Conservation (phyloP, 306 rosid genomes). For the Coriaria nepalensis region DNA sequence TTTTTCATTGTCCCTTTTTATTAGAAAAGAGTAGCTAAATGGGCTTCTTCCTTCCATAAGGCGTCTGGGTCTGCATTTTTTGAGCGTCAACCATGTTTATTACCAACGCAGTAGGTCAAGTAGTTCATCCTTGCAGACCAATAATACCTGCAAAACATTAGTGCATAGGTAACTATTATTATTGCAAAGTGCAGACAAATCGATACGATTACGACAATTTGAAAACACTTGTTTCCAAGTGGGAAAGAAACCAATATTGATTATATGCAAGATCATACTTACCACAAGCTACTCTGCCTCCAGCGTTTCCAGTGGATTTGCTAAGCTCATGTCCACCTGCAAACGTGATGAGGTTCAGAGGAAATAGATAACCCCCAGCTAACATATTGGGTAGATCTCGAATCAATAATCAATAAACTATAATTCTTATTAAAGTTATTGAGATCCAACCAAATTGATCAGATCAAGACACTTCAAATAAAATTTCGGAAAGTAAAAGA, state of each 20-base stretch:
- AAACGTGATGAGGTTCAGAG: neutral
- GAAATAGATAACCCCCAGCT: neutral
- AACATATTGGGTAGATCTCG: neutral
- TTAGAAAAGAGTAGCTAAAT: too few species aligned
- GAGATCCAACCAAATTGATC: neutral
- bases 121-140: slow-evolving; percentile 69
- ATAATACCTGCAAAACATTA: slow-evolving; percentile 42
- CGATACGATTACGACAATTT: too few species aligned
- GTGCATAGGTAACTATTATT: too few species aligned
- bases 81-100: too few species aligned
- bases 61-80: too few species aligned
- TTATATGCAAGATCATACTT: slow-evolving; percentile 12
- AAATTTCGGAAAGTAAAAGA: neutral
- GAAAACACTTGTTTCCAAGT: neutral
- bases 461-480: too few species aligned
- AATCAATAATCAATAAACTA: neutral
- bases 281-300: slow-evolving; percentile 95
- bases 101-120: too few species aligned
- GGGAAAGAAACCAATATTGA: neutral
- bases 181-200: too few species aligned
- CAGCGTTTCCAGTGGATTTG: slow-evolving; percentile 92
- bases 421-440: too few species aligned
- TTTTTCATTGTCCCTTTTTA: too few species aligned
- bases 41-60: too few species aligned
- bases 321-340: slow-evolving; percentile 95